These are phyloP conservation scores for Epicoccum sorghinum DNA, from an alignment of 2,329 filamentous ascomycete genomes.

Conservation along the genomic window DNA sequence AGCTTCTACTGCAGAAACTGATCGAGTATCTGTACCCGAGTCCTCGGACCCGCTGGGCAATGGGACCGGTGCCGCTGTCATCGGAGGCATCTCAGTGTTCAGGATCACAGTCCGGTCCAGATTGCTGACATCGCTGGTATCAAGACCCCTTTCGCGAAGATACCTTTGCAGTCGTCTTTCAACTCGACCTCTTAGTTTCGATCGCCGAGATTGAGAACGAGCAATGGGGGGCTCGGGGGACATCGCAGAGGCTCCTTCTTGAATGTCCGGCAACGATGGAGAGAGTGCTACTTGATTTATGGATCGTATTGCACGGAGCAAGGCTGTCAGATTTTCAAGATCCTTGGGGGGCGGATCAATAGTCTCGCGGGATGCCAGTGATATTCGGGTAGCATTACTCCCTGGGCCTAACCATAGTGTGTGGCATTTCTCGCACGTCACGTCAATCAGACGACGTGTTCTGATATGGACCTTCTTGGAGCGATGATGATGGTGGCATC, in stretches of 20 bases:
- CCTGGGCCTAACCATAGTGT: slow-evolving; percentile 36
- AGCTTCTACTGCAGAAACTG: not conserved
- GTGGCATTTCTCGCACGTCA: slow-evolving; percentile 32
- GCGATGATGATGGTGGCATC: slow-evolving; percentile 36
- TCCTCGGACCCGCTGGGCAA: not conserved
- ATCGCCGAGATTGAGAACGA: too few species aligned
- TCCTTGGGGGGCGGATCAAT: too few species aligned
- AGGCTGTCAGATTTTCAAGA: too few species aligned
- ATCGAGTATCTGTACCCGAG: not conserved
- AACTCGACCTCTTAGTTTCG: too few species aligned
- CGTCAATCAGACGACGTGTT: slow-evolving; percentile 19
- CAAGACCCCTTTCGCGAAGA: not conserved
- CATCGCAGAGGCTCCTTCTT: not conserved
- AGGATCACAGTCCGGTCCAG: not conserved
- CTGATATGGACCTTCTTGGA: slow-evolving; percentile 28
- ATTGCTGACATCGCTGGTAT: not conserved
- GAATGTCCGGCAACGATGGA: not conserved
- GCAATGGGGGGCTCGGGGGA: not conserved
- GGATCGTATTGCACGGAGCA: slow-evolving; percentile 31
- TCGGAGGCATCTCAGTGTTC: not conserved
- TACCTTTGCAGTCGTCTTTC: not conserved
- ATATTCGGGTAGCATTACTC: slow-evolving; percentile 30
- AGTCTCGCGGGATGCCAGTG: slow-evolving; percentile 29
- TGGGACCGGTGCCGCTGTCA: not conserved
- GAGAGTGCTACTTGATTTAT: slow-evolving; percentile 25